phyloP scores from a whole-genome alignment of 495 filamentous ascomycete genomes.

The Polyplosphaeria fusca region DNA sequence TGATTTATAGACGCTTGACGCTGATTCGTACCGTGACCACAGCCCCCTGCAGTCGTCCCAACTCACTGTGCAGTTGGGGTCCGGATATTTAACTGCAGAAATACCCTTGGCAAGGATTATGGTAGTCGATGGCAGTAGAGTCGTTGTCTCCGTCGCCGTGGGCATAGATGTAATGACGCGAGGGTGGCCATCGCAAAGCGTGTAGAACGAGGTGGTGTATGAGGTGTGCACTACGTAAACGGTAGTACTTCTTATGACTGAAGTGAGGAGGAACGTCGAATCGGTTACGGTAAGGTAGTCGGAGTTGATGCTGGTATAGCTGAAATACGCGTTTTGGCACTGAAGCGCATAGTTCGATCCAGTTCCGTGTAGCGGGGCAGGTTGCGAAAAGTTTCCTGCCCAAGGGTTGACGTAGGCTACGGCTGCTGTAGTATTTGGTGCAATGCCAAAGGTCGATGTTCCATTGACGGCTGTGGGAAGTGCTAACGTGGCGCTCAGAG shows the following conservation, averaged over 20 bases:
- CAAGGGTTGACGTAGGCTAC: constrained; percentile 18
- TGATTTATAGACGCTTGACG: constrained; percentile 18
- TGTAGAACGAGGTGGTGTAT: constrained; percentile 20
- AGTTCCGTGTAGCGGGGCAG: constrained; percentile 7
- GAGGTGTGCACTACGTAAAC: constrained; percentile 12
- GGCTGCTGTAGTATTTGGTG: constrained; percentile 1
- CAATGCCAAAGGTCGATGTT: not conserved
- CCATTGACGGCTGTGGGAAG: not conserved
- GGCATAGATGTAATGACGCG: constrained; percentile 19
- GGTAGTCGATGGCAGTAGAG: constrained; percentile 14
- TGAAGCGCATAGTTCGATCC: constrained; percentile 15
- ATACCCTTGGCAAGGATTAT: constrained; percentile 9
- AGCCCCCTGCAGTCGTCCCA: constrained; percentile 13
- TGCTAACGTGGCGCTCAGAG: not conserved
- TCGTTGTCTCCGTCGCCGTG: constrained; percentile 16
- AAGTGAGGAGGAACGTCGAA: constrained; percentile 5
- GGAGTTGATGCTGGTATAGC: constrained; percentile 7
- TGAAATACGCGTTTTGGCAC: constrained; percentile 21
- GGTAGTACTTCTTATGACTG: constrained; percentile 11
- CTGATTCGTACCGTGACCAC: constrained; percentile 17
- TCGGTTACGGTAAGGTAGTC: constrained; percentile 7
- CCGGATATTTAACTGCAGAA: not conserved
- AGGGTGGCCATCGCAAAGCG: constrained; percentile 24
- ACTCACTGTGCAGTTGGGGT: constrained; percentile 19
- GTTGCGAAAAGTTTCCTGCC: constrained; percentile 16